A percentile compares a stretch with the other conserved stretches of the same genome.
These are phyloP conservation scores for Alternaria sp. DNA, from an alignment of 2,329 filamentous ascomycete genomes.

Conservation along the genomic window DNA sequence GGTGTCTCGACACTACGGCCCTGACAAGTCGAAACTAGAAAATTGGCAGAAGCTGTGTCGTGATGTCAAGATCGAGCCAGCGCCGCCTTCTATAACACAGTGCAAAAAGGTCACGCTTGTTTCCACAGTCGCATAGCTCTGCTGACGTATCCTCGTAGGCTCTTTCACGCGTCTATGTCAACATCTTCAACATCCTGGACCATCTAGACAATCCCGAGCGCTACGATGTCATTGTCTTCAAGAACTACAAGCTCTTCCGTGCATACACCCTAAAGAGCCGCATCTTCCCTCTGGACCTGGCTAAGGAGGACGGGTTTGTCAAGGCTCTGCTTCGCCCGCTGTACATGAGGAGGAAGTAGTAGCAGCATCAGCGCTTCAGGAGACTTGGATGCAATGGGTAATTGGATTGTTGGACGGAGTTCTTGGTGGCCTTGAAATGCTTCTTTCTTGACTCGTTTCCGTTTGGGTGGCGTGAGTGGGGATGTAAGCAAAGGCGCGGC, in stretches of 20 bases:
- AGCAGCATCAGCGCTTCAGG: not conserved
- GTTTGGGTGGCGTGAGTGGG: not conserved
- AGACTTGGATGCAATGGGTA: too few relatives aligned
- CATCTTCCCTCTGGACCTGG: constrained; percentile 8
- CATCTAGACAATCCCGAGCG: constrained; percentile 12
- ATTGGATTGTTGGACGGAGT: not conserved
- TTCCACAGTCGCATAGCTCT: not conserved
- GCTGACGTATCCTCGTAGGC: constrained; percentile 2
- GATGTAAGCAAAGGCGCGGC: not conserved
- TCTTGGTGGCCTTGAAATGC: not conserved
- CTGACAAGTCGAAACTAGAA: constrained; percentile 15
- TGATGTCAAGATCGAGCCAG: constrained; percentile 17
- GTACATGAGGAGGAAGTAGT: not conserved
- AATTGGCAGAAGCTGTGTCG: constrained; percentile 32
- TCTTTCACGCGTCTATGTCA: constrained; percentile 16
- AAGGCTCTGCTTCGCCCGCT: constrained; percentile 14
- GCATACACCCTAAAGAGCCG: constrained; percentile 10
- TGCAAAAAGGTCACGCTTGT: constrained; percentile 29
- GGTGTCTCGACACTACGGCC: constrained; percentile 18
- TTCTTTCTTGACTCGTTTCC: not conserved
- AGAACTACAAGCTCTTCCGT: constrained; percentile 4
- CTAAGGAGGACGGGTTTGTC: constrained; percentile 21
- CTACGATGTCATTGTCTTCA: not conserved
- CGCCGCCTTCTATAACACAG: constrained; percentile 25
- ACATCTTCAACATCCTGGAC: constrained; percentile 23